Evolutionary conservation across 768 basidiomycete genomes (phyloP), one percentile per base, ranked within the genome.

Genomic region (Pilatotrama ljubarskyi): DNA sequence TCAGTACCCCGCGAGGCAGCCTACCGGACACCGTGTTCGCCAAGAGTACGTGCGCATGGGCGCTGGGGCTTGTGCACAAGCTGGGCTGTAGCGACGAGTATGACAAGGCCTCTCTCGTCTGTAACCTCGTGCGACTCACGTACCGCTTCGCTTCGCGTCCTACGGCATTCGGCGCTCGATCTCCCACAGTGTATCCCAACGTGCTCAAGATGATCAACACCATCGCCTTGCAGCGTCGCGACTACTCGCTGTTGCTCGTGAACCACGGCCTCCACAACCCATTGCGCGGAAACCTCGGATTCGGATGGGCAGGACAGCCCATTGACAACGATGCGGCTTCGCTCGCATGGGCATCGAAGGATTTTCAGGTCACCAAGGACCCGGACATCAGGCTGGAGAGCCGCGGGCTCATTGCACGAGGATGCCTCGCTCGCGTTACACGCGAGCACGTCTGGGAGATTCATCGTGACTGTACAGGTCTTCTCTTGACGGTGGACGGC

Each of bases 151-250:
- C 44, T 4, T 29, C 46, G 4, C 58, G 58, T 8, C 58, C 58
- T 13, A 48, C 44, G 0, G 58, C 58, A 13, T 49, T 54, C 20
- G 14, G 26, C 6, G 9, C 1, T 5, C 26, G 32, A 5, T 11
- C 25, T 5, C 25, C 26, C 11, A 26, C 20, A 5, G 35, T 59
- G 3, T 26, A 25, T 10, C 38, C 49, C 25, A 59, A 59, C 22
- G 58, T 59, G 26, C 44, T 59, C 32, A 59, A 53, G 47, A 59
- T 59, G 58, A 46, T 44, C 25, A 59, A 59, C 38, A 26, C 54
- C 15, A 15, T 59, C 25, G 58, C 58, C 14, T 25, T 59, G 25
- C 38, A 32, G 8, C 58, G 58, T 17, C 44, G 46, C 20, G 58
- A 59, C 26, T 59, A 41, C 40, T 59, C 58, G 18, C 36, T 59